phyloP scores from a whole-genome alignment of 2,329 filamentous ascomycete species.

The Dryadomyces quercivorus region DNA sequence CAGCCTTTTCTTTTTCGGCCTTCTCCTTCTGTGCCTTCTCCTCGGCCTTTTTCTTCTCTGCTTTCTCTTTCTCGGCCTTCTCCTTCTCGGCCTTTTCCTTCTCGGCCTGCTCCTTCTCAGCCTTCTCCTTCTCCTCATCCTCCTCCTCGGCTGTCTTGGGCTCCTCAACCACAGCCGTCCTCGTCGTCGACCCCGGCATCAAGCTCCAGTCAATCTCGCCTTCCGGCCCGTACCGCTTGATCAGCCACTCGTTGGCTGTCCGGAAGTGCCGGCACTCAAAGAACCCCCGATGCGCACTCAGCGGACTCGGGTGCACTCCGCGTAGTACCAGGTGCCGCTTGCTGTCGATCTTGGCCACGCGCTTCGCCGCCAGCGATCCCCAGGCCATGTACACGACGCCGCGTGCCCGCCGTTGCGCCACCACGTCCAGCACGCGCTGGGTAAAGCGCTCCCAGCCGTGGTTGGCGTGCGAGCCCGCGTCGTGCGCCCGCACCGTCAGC shows the following conservation, averaged over 20 bases:
- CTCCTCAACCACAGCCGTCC: constrained; percentile 4
- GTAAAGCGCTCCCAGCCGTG: constrained; percentile 92
- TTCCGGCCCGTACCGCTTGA: constrained; percentile 63
- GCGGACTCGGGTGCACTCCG: constrained; percentile 84
- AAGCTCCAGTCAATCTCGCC: constrained; percentile 78
- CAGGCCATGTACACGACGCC: constrained; percentile 95
- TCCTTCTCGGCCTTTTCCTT: constrained; percentile 4
- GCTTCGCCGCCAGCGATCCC: constrained; percentile 73
- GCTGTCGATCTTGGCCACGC: constrained; percentile 61
- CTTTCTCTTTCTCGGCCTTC: constrained; percentile 11
- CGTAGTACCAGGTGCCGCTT: constrained; percentile 71
- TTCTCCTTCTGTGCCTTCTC: constrained; percentile 1
- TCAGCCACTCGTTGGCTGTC: constrained; percentile 76
- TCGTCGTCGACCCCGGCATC: constrained; percentile 19
- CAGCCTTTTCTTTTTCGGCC: constrained; percentile 2
- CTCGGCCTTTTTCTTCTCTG: constrained; percentile 9
- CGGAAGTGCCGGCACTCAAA: constrained; percentile 74
- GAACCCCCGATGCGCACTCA: constrained; percentile 74
- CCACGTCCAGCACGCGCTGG: constrained; percentile 78
- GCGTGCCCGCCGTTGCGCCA: constrained; percentile 60
- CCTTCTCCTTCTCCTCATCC: constrained; percentile 9
- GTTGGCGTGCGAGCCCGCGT: constrained; percentile 74
- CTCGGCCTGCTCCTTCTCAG: not conserved
- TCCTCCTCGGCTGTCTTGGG: constrained; percentile 11
- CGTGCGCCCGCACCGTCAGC: constrained; percentile 80